These are phyloP conservation scores for Aspergillus pseudoglaucus DNA, from an alignment of 2,329 filamentous ascomycete genomes.

Conservation along the genomic window DNA sequence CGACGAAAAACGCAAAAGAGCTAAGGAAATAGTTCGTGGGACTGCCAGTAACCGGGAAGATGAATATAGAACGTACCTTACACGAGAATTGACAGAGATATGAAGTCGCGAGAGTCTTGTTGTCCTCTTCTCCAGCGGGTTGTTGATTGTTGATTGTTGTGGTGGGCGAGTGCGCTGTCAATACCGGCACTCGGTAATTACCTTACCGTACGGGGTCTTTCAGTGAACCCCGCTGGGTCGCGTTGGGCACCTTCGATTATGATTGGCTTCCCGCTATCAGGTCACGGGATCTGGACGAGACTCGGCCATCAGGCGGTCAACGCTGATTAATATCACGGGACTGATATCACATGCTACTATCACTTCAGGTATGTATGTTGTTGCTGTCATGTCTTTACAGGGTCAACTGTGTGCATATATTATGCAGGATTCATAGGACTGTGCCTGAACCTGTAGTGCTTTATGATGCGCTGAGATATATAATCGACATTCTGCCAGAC, in stretches of 20 bases:
- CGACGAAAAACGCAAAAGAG: constrained; percentile 12
- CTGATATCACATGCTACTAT: background rate
- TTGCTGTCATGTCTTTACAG: too few species aligned
- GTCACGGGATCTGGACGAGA: background rate
- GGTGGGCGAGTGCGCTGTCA: background rate
- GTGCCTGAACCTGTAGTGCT: background rate
- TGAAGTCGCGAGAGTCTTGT: background rate
- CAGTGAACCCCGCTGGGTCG: constrained; percentile 33
- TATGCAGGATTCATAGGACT: too few species aligned
- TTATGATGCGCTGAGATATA: background rate
- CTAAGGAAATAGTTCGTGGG: background rate
- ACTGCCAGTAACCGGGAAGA: background rate
- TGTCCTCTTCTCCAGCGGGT: background rate
- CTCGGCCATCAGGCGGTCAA: constrained; percentile 14
- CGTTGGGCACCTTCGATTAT: constrained; percentile 17
- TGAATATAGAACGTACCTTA: background rate
- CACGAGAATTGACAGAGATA: background rate
- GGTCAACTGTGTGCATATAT: too few species aligned
- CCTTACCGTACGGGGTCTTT: constrained; percentile 9
- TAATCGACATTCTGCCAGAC: too few species aligned
- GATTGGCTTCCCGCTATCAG: constrained; percentile 19
- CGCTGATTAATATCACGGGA: constrained; percentile 12
- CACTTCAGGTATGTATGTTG: too few species aligned
- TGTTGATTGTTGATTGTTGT: background rate
- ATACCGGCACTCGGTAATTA: background rate